Evolutionary conservation across 345 rosid species (phyloP), one percentile per base, ranked within the genome.

Genomic region (Camelina laxa): DNA sequence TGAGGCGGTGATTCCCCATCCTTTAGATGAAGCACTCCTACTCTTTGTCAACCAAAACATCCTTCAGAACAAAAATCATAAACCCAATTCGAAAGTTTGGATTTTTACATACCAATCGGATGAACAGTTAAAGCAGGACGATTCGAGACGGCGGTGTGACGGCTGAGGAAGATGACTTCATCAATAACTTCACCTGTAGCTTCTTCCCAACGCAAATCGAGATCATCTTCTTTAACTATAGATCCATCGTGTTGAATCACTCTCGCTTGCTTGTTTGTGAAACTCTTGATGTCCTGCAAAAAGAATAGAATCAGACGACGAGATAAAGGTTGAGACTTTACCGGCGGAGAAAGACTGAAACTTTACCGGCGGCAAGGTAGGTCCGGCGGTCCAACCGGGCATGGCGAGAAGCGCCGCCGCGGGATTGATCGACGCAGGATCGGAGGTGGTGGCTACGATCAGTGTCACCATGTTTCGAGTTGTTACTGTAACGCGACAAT

Each of bases 91-190:
- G 2, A 77, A 77, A 72, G 30, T 66, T 59, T 2, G 9, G 2
- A 47, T 58, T 35, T 47, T 65, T 30, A 22, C 13, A 20, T 77
- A 91, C 98, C 98, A 36, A 85, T 94, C 0, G 98, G 97, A 16
- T 94, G 98, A 74, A 94, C 64, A 16, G 98, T 94, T 7, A 91
- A 84, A 22, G 98, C 95, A 1, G 98, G 97, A 7, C 98, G 93
- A 60, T 87, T 89, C 3, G 97, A 91, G 15, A 83, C 97, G 60
- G 98, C 98, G 21, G 95, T 87, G 84, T 91, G 98, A 73, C 84
- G 88, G 83, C 98, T 91, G 72, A 94, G 82, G 85, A 94, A 91
- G 75, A 94, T 86, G 33, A 94, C 85, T 65, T 94, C 97, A 31
- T 88, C 87, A 16, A 94, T 91, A 24, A 27, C 80, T 80, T 94